Conservation (phyloP, 2,329 filamentous ascomycete genomes). For the Xylariaceae sp. region DNA sequence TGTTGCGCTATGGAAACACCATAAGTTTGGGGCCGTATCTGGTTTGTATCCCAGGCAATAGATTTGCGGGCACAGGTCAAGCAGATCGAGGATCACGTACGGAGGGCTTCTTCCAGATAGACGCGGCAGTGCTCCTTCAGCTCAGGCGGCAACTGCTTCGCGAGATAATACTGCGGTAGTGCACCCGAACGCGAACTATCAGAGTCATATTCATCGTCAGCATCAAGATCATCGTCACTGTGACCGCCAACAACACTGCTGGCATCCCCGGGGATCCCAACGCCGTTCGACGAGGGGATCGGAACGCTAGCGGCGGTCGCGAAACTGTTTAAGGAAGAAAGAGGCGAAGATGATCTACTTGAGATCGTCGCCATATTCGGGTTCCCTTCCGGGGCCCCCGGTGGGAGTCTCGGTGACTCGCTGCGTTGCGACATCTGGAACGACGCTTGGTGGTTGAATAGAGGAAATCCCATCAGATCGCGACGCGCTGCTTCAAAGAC, state of each 20-base stretch:
- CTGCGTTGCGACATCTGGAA: constrained; percentile 7
- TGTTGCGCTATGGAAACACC: constrained; percentile 38
- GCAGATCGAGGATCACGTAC: constrained; percentile 37
- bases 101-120: constrained; percentile 70
- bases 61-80: constrained; percentile 1
- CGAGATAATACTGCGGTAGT: constrained; percentile 45
- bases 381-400: background rate
- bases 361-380: background rate
- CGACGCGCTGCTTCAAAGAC: too few species aligned
- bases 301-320: constrained; percentile 1
- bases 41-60: background rate
- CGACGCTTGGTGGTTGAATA: background rate
- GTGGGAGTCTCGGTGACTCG: constrained; percentile 2
- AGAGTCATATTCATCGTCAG: background rate
- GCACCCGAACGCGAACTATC: background rate
- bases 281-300: background rate
- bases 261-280: background rate
- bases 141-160: constrained; percentile 54
- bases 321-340: constrained; percentile 10
- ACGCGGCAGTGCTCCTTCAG: constrained; percentile 63
- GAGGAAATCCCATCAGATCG: background rate
- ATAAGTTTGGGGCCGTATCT: background rate
- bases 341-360: constrained; percentile 11
- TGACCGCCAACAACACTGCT: background rate
- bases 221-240: background rate